Percentiles rank a stretch among this genome's conserved stretches.
These are phyloP conservation scores for Geosmithia putterillii DNA, from an alignment of 2,329 filamentous ascomycete species.

Conservation along the genomic window DNA sequence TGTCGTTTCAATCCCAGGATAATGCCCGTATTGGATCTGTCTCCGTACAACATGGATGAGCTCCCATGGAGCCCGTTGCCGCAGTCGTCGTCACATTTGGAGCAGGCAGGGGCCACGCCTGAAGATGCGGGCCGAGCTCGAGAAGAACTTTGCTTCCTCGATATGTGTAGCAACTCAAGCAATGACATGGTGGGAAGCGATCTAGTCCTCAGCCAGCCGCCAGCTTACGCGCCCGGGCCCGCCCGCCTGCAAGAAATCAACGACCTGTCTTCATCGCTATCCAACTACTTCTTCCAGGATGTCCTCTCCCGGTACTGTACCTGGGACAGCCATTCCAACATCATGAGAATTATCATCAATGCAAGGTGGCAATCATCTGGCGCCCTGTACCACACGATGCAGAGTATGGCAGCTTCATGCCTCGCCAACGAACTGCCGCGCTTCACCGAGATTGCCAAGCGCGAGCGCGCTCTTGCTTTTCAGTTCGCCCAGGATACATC, in stretches of 20 bases:
- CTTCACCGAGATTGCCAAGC: constrained; percentile 37
- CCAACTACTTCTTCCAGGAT: constrained; percentile 53
- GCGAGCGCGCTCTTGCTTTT: constrained; percentile 35
- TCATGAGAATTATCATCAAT: constrained; percentile 45
- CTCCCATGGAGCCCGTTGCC: too few relatives aligned
- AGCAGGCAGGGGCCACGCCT: too few relatives aligned
- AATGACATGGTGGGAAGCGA: too few relatives aligned
- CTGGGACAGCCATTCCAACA: constrained; percentile 50
- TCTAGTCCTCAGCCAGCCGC: too few relatives aligned
- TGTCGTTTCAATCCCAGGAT: too few relatives aligned
- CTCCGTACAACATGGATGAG: too few relatives aligned
- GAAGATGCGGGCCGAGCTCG: too few relatives aligned
- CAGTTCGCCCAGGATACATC: constrained; percentile 4
- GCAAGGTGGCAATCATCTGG: constrained; percentile 44
- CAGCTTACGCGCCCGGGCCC: too few relatives aligned
- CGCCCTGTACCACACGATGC: constrained; percentile 47
- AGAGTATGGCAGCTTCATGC: constrained; percentile 52
- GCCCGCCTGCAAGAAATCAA: constrained; percentile 6
- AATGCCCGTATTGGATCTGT: too few relatives aligned
- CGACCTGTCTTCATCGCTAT: constrained; percentile 38
- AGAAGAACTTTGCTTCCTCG: too few relatives aligned
- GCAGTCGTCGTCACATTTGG: too few relatives aligned
- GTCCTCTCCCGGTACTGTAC: constrained; percentile 51
- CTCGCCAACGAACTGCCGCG: constrained; percentile 33
- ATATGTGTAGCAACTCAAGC: too few relatives aligned